Evolutionary conservation across 352 stramenopile species (phyloP), one percentile per base, ranked within the genome.

Genomic region (Phytophthora tubulina): DNA sequence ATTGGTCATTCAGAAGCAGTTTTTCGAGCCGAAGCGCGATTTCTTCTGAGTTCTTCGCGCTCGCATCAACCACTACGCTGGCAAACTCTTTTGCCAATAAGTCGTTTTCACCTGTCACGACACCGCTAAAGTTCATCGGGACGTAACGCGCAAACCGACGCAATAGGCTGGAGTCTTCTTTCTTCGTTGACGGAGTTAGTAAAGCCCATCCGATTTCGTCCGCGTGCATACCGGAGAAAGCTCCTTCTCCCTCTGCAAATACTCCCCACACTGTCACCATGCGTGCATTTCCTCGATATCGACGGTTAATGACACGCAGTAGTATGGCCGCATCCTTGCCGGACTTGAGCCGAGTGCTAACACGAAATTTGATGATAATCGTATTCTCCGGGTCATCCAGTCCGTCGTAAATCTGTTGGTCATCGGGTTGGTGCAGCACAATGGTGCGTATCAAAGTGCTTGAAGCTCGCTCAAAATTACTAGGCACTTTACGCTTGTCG

Each of bases 211-310:
- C 55, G 14, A 35, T 64, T 35, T 64, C 42, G 7, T 64, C 44
- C 48, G 27, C 21, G 31, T 53, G 27, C 17, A 53, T 35, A 3
- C 46, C 59, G 30, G 38, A 15, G n/a, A 67, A 67, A 15, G 9
- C 15, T 42, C 59, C 59, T 44, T 67, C 48, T 5, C 59, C 58
- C 13, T 67, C 59, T 15, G 17, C 51, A 45, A 58, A 58, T 2
- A 42, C 21, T 44, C 49, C 21, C 48, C 59, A 58, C 14, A 67
- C 48, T 1, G 33, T 9, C 36, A 46, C 41, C 1, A 46, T 46
- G 13, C 41, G 41, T 4, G 6, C 21, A 13, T 46, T 15, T 46
- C 21, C 14, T 46, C 41, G 41, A 6, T 46, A 46, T 46, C 41
- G n/a, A 4, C 41, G 41, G 14, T 46, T 46, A 13, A 46, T 46